Evolutionary conservation across 441 rosid genomes (phyloP).

Genomic region (Omphalea diandra): DNA sequence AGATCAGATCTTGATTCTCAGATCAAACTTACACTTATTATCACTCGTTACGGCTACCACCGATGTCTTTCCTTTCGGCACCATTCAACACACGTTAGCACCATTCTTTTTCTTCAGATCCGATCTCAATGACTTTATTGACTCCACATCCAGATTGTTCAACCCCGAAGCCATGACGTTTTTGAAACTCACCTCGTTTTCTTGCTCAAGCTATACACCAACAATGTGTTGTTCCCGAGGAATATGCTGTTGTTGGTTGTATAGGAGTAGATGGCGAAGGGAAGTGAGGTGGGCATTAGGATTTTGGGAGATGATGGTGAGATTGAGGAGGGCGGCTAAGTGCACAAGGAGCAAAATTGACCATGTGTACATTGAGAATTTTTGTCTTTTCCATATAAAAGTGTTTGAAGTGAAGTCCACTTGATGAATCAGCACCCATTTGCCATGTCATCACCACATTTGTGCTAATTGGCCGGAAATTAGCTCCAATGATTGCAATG

Average conservation of each 20-base stretch:
- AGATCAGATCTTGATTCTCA: conserved; percentile 66
- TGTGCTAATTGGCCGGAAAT: too few species aligned
- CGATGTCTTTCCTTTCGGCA: conserved; percentile 62
- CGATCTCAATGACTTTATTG: conserved; percentile 41
- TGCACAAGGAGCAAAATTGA: too few species aligned
- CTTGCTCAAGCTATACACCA: conserved; percentile 49
- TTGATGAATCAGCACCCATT: too few species aligned
- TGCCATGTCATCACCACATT: too few species aligned
- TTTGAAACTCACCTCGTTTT: conserved; percentile 63
- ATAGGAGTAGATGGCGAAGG: conserved; percentile 38
- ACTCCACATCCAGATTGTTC: conserved; percentile 43
- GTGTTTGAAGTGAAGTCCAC: too few species aligned
- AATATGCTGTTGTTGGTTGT: conserved; percentile 32
- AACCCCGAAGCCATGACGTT: conserved; percentile 42
- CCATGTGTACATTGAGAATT: too few species aligned
- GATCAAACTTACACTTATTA: conserved; percentile 72
- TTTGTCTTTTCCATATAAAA: too few species aligned
- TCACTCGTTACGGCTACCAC: conserved; percentile 50
- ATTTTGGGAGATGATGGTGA: conserved; percentile 67
- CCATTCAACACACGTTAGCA: conserved; percentile 44
- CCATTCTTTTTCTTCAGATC: conserved; percentile 52
- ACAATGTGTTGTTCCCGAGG: conserved; percentile 56
- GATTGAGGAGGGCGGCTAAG: conserved; percentile 49
- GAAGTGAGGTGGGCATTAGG: conserved; percentile 74
- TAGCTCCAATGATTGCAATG: too few species aligned